Percentiles rank a stretch among this genome's conserved stretches.
These are phyloP conservation scores for Kodamaea kaohsiungensis DNA, from an alignment of 805 yeast genomes.

Conservation along the genomic window DNA sequence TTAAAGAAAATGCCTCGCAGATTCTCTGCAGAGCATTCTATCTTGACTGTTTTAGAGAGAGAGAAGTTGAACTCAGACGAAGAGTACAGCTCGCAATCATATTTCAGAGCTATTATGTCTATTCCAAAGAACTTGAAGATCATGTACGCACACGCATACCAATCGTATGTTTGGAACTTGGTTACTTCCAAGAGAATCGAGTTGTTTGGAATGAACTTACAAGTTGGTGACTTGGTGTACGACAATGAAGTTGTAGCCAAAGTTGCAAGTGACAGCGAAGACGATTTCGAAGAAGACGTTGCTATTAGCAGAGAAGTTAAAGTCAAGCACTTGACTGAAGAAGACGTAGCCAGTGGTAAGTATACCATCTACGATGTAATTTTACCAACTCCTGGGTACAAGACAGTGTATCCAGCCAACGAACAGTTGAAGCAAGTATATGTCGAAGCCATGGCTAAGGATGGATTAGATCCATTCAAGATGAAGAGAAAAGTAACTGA, in stretches of 20 bases:
- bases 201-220: constrained; percentile 65
- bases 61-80: constrained; percentile 47
- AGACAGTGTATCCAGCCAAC: constrained; percentile 81
- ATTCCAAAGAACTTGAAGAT: constrained; percentile 90
- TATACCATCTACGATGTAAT: constrained; percentile 81
- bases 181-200: constrained; percentile 78
- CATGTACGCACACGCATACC: constrained; percentile 98
- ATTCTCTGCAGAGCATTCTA: constrained; percentile 80
- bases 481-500: constrained; percentile 87
- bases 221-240: constrained; percentile 79
- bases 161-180: constrained; percentile 91
- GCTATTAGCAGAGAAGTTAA: constrained; percentile 56
- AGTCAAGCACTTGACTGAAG: constrained; percentile 74
- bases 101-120: constrained; percentile 78
- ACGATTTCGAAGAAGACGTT: constrained; percentile 70
- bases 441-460: constrained; percentile 71
- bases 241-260: constrained; percentile 24
- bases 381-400: constrained; percentile 96
- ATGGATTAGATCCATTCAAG: constrained; percentile 77
- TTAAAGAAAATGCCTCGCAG: constrained; percentile 80
- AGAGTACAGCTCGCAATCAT: constrained; percentile 52
- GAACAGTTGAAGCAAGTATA: constrained; percentile 60
- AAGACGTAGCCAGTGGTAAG: constrained; percentile 60
- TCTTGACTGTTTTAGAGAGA: constrained; percentile 60
- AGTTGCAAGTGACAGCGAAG: constrained; percentile 30